Evolutionary conservation across 2,329 filamentous ascomycete genomes (phyloP), one percentile per base, ranked within the genome.

Genomic region (Massarina eburnea): DNA sequence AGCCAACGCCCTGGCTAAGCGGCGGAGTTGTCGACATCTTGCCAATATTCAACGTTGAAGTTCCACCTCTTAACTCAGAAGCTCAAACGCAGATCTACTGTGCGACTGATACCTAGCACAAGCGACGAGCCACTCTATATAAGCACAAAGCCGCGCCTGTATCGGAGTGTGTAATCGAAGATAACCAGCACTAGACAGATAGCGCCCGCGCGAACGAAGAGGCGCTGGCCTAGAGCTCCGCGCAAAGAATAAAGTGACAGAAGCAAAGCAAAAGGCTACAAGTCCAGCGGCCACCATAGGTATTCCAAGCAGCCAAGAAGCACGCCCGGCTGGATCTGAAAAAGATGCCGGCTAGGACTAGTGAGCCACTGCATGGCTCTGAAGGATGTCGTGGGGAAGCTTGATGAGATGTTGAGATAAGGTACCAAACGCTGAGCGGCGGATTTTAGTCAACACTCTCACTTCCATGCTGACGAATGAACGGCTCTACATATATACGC

Each of bases 1-100:
- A 91, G 61, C 88, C 88, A 51, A 84, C 85, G 45, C 80, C 82
- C 61, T 87, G 82, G 52, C 68, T 62, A 15, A 76, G 67, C 22
- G 71, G 70, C 20, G 71, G 67, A 40, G 57, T 52, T 19, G 48
- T 43, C 47, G 18, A 21, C 35, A 38, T 38, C 19, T 24, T 38
- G 35, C 14, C 15, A 3, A 17, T 41, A 26, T 15, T 43, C 9
- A 41, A 24, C 9, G n/a, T 12, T 18, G 24, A 38, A 41, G 19
- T 27, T 32, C 22, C 24, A 20, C 40, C 35, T 40, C 34, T 35
- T 35, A 39, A 37, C 20, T 46, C n/a, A 17, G n/a, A 35, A 41
- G 17, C 27, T 27, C 8, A 29, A 32, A 33, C 12, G 39, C 12
- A 21, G 41, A 34, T 38, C 21, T 4, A 21, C 30, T 27, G 37